phyloP scores from a whole-genome alignment of 31 red algal genomes.

The Odonthalia washingtoniensis region DNA sequence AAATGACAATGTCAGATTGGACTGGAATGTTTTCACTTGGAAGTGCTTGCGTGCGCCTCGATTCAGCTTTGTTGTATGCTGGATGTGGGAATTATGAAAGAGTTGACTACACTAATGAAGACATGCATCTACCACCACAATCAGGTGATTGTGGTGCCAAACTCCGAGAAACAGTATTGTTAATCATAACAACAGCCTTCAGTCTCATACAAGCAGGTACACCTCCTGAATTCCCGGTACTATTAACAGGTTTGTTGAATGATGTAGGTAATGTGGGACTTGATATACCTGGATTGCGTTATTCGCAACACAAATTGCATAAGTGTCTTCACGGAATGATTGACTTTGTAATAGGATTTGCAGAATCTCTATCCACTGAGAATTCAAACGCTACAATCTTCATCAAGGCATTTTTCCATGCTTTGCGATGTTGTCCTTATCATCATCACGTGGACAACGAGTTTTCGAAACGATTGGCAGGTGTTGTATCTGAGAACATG shows the following conservation, averaged over 20 bases:
- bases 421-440: not conserved
- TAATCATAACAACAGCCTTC: not conserved
- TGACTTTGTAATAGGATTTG: not conserved
- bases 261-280: not conserved
- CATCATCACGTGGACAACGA: not conserved
- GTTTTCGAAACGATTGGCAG: not conserved
- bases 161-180: no score
- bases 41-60: not conserved
- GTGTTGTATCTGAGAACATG: not conserved
- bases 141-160: no score
- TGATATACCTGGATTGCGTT: not conserved
- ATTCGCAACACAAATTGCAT: not conserved
- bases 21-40: not conserved
- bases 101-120: not conserved
- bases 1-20: not conserved
- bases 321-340: not conserved
- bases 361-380: not conserved
- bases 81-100: not conserved
- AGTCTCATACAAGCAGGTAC: not conserved
- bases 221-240: not conserved
- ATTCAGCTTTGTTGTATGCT: not conserved
- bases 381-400: not conserved
- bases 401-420: not conserved
- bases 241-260: not conserved
- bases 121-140: not conserved